Percentiles rank a stretch among this genome's conserved stretches.
phyloP scores from a whole-genome alignment of 306 rosid genomes.

The Rosa lucieae region DNA sequence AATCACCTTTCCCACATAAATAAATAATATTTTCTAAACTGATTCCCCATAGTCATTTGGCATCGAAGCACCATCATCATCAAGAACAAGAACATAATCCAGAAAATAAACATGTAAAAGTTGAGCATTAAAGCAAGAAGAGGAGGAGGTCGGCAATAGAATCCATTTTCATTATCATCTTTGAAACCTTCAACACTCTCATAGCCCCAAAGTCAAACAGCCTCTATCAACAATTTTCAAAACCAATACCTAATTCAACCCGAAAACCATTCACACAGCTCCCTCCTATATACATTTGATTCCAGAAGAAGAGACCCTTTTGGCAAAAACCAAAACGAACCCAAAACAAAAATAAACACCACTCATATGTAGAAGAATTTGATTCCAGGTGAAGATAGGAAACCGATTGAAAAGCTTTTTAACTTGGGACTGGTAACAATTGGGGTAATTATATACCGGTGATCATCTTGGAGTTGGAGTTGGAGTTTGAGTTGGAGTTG shows the following conservation, averaged over 20 bases:
- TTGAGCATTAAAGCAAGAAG: not conserved
- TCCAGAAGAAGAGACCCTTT: not conserved
- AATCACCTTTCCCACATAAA: not conserved
- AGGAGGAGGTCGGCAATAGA: not conserved
- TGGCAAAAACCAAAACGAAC: slow-evolving; percentile 11
- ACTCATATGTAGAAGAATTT: not conserved
- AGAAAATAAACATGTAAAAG: not conserved
- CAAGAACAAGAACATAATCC: not conserved
- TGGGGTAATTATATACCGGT: not conserved
- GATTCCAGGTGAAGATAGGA: slow-evolving; percentile 12
- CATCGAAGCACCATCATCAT: not conserved
- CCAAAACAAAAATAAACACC: not conserved
- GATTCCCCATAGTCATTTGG: not conserved
- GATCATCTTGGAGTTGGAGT: not conserved
- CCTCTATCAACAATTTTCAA: not conserved
- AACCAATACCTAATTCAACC: slow-evolving; percentile 3
- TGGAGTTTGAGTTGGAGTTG: not conserved
- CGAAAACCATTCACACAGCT: slow-evolving; percentile 1
- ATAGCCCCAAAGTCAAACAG: slow-evolving; percentile 3
- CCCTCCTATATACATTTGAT: slow-evolving; percentile 1
- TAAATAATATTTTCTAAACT: not conserved
- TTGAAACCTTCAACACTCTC: slow-evolving; percentile 13
- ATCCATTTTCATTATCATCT: not conserved
- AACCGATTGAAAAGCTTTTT: not conserved
- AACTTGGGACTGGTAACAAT: not conserved